Evolutionary conservation across 2,329 filamentous ascomycete species (phyloP), one percentile per base, ranked within the genome.

Genomic region (Hymenotorrendiella dingleyae): DNA sequence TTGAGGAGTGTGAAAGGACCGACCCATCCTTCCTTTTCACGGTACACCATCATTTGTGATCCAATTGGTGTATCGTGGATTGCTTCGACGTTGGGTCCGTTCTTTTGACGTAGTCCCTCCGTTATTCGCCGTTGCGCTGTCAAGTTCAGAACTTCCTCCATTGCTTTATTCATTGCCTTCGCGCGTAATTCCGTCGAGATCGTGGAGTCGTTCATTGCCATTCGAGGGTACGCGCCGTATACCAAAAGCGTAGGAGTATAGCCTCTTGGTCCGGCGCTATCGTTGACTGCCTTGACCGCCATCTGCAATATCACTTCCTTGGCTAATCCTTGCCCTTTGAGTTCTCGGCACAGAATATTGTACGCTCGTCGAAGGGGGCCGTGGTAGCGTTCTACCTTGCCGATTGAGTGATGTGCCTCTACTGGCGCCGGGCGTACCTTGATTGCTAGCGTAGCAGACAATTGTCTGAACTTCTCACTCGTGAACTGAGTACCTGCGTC

Each of bases 281-380:
- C 26, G 23, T 50, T 50, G 11, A 50, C 17, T 10, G 39, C 47
- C 32, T 50, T 50, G 21, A 50, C 36, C 2, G 40, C 24, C 23
- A 50, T 50, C 32, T 50, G 23, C n/a, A 47, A 22, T 5, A 33
- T 32, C 10, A 40, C 24, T 11, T 43, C 26, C 30, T 38, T 45
- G 1, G 35, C 23, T 12, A 50, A 26, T 6, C 26, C 14, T 24
- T 9, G 33, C n/a, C n/a, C n/a, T n/a, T n/a, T n/a, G 7, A 49
- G 22, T 36, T 48, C 34, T n/a, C 12, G 16, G 7, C 9, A 24
- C 14, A 45, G 39, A 27, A 48, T 48, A 9, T 42, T n/a, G 27
- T 46, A 46, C 2, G 17, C 23, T 28, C 29, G 6, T 5, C 30
- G 14, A 11, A 46, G n/a, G 4, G 23, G 27, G 8, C 20, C 30